Evolutionary conservation across 257 asterid species (phyloP), one percentile per base, ranked within the genome.

Genomic region (Henckelia pumila): DNA sequence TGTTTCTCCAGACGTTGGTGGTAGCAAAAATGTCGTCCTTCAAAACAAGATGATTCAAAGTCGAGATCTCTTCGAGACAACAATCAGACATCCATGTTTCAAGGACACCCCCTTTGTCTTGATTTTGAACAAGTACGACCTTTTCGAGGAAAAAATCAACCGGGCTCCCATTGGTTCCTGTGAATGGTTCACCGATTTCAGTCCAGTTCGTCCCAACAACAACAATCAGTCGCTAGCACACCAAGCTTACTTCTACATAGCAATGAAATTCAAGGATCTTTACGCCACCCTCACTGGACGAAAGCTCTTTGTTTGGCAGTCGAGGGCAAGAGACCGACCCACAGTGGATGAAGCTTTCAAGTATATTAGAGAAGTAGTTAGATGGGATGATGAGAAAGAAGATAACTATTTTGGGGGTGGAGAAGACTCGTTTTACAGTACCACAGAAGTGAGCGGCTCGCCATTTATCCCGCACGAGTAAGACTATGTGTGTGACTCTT

Each of bases 181-280:
- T 56, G 92, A 86, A 35, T 89, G 97, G 98, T 90, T 93, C 79
- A 71, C 76, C 0, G 97, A 90, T 47, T 93, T 93, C 67, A 76
- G 89, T 44, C 98, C 97, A 0, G 83, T 89, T 8, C 82, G 82
- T 2, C 78, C 94, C 64, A 85, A 82, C 81, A 71, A 71, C 84
- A 92, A 73, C 81, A 84, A 75, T 78, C 95, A 86, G 14, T 82
- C 98, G 0, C 73, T 88, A 16, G 97, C 97, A 0, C 95, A 88
- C 49, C 97, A 93, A 66, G 95, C 95, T 6, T 93, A 86, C 77
- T 93, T 86, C 86, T 93, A 85, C 28, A 67, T 93, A 0, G 98
- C 98, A 14, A 88, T 88, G 95, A 90, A 90, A 91, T 93, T 90
- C 80, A 93, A 93, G 80, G 96, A 90, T 47, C 83, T 90, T 7